Percentiles rank a stretch among this genome's conserved stretches.
phyloP scores from a whole-genome alignment of 768 basidiomycete genomes.

The Naganishia randhawae region DNA sequence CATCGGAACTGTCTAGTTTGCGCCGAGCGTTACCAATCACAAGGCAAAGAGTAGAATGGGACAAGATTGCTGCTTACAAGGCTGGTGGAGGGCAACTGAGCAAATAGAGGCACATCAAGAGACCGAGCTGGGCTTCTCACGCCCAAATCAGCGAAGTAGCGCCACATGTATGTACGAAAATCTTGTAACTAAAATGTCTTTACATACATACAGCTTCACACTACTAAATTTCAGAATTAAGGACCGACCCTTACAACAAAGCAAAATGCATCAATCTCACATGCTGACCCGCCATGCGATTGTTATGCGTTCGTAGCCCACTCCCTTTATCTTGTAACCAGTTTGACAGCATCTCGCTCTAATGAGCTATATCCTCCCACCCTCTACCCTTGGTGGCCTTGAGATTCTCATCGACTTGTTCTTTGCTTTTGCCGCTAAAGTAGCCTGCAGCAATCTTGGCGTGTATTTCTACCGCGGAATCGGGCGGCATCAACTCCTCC shows the following conservation, averaged over 20 bases:
- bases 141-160: no score
- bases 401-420: conserved; percentile 57
- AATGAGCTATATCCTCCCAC: conserved; percentile 35
- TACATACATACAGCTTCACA: not conserved
- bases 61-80: conserved; percentile 61
- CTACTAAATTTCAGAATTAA: not conserved
- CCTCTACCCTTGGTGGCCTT: conserved; percentile 40
- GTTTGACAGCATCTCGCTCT: not conserved
- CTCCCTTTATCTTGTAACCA: not conserved
- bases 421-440: conserved; percentile 72
- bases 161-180: no score
- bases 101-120: not conserved
- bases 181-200: not conserved
- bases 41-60: conserved; percentile 93
- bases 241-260: not conserved
- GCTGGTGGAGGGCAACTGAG: conserved; percentile 29
- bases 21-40: conserved; percentile 87
- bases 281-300: not conserved
- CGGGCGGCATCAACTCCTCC: conserved; percentile 65
- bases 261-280: not conserved
- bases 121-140: no score
- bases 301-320: not conserved
- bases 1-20: conserved; percentile 53
- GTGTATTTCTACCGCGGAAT: conserved; percentile 88
- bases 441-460: conserved; percentile 87